These are phyloP conservation scores for Meripilus lineatus DNA, from an alignment of 1,284 basidiomycete species.

Conservation along the genomic window DNA sequence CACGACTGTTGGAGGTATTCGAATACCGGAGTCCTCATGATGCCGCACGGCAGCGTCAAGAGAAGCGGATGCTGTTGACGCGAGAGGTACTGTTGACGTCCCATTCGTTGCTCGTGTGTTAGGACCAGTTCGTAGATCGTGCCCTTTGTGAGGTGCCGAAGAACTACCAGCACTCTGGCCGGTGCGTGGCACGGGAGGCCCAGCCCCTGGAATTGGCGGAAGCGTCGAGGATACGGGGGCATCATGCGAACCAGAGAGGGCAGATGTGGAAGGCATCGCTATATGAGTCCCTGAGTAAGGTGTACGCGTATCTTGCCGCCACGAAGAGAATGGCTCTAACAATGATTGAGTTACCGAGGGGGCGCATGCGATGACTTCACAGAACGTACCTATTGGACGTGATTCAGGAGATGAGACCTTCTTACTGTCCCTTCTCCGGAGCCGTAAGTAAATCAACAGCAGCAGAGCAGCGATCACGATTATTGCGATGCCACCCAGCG, in stretches of 20 bases:
- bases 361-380: not conserved
- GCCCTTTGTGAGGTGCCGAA: not conserved
- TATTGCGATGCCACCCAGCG: constrained; percentile 7
- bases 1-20: constrained; percentile 5
- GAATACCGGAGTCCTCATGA: constrained; percentile 10
- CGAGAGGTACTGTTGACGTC: not conserved
- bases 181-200: not conserved
- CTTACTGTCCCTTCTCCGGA: not conserved
- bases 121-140: not conserved
- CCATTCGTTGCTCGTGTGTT: not conserved
- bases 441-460: not conserved
- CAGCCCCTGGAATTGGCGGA: not conserved
- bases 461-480: constrained; percentile 3
- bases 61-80: too few species aligned
- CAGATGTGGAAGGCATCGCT: too few species aligned
- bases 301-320: too few species aligned
- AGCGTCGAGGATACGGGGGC: not conserved
- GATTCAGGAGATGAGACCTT: not conserved
- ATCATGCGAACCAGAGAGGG: too few species aligned
- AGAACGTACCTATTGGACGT: not conserved
- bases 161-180: not conserved
- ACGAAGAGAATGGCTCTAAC: too few species aligned
- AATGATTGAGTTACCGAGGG: not conserved
- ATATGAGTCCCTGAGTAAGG: too few species aligned
- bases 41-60: not conserved